Conservation (phyloP, 495 filamentous ascomycete species). For the Lasiosphaeria ovina region DNA sequence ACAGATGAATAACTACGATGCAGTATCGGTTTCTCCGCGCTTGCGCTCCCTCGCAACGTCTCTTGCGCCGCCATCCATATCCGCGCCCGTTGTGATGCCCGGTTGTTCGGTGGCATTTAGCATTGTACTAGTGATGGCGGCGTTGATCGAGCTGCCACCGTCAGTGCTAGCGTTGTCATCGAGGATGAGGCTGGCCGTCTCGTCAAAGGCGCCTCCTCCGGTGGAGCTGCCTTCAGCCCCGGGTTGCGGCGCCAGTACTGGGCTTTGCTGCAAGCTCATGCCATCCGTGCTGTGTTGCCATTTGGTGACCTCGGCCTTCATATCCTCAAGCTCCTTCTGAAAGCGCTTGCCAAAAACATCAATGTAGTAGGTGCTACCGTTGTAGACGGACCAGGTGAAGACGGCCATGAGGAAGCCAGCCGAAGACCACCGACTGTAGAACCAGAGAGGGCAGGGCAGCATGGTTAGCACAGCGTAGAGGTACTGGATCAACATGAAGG, state of each 20-base stretch:
- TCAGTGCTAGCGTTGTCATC: slow-evolving; percentile 16
- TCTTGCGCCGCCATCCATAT: slow-evolving; percentile 38
- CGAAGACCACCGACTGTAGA: slow-evolving; percentile 82
- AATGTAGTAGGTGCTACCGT: slow-evolving; percentile 95
- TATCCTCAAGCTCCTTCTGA: slow-evolving; percentile 89
- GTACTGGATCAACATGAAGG: slow-evolving; percentile 97
- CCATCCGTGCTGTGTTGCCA: slow-evolving; percentile 67
- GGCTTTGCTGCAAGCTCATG: slow-evolving; percentile 28
- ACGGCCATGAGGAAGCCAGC: slow-evolving; percentile 71
- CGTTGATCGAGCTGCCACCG: slow-evolving; percentile 23
- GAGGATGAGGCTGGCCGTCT: slow-evolving; percentile 11
- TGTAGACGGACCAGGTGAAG: slow-evolving; percentile 90
- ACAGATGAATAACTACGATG: not conserved
- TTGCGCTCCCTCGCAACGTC: slow-evolving; percentile 46
- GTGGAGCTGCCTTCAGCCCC: slow-evolving; percentile 3
- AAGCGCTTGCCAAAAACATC: slow-evolving; percentile 95
- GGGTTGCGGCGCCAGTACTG: slow-evolving; percentile 37
- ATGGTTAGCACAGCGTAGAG: slow-evolving; percentile 85
- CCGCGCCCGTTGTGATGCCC: slow-evolving; percentile 39
- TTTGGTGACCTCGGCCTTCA: slow-evolving; percentile 85
- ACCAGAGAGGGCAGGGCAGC: slow-evolving; percentile 92
- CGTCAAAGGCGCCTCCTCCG: slow-evolving; percentile 23
- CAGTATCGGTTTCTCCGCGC: slow-evolving; percentile 3
- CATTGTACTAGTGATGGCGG: slow-evolving; percentile 25
- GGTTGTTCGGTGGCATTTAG: slow-evolving; percentile 23